Evolutionary conservation across 306 rosid species (phyloP), one percentile per base, ranked within the genome.

Genomic region (Ormosia emarginata): DNA sequence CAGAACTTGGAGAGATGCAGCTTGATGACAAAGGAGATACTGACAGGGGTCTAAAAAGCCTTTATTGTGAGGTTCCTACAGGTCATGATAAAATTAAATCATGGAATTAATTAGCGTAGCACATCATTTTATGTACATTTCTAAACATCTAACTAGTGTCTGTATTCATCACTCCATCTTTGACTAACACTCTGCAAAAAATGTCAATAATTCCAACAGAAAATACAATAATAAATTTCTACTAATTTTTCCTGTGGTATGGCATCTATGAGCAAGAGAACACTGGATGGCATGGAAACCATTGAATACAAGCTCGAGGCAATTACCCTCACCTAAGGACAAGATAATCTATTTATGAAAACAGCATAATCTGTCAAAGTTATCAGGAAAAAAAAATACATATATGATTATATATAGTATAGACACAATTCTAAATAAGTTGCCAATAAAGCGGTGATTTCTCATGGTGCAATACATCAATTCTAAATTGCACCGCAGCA

Each of bases 11-110:
- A 84, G 67, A 77, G 70, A 33, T 49, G 81, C 52, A 65, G 73
- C 65, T 29, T 88, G 69, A 65, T 64, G 58, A 61, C 85, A 30
- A 87, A 90, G 85, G 94, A 92, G 90, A 85, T 91, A 62, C 84
- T 85, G 81, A 87, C 93, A 4, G 87, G 90, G 67, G 91, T 87
- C 55, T 86, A 59, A 86, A 70, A 78, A 74, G 17, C 63, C 12
- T 47, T 43, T 18, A 10, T 41, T 52, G 61, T 18, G 13, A 69
- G 30, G 67, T 29, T 77, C 65, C 78, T 12, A 30, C 41, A 69
- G 10, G 59, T 30, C 36, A 14, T 59, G 74, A 75, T 81, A 49
- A 43, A 32, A 44, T 29, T 66, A 55, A 17, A 24, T 72, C 66
- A 81, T 29, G 68, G 74, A 71, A 65, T 33, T 81, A 49, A 18